These are phyloP conservation scores for Suillus subluteus DNA, from an alignment of 768 basidiomycete genomes.

Conservation along the genomic window DNA sequence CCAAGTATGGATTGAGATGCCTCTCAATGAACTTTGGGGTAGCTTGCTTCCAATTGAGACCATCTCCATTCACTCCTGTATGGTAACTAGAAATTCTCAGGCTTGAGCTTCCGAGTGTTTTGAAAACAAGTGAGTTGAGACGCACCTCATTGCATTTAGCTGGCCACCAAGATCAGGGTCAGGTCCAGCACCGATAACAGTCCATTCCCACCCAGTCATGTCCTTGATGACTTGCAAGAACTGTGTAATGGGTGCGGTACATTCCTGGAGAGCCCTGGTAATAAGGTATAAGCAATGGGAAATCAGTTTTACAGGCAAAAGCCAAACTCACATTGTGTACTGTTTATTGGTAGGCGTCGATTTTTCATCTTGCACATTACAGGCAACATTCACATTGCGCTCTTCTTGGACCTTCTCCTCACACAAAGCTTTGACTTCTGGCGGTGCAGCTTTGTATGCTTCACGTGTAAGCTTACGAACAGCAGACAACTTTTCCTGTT, in stretches of 20 bases:
- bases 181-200: too few relatives aligned
- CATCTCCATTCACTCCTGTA: too few relatives aligned
- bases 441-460: not conserved
- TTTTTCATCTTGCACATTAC: not conserved
- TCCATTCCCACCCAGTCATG: too few relatives aligned
- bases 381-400: not conserved
- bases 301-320: not conserved
- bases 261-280: not conserved
- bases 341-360: not conserved
- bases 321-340: not conserved
- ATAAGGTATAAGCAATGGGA: not conserved
- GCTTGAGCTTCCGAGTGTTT: too few relatives aligned
- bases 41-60: too few relatives aligned
- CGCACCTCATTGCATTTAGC: too few relatives aligned
- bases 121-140: too few relatives aligned
- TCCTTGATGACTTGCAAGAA: conserved; percentile 1
- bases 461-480: not conserved
- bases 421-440: not conserved
- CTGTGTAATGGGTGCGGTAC: not conserved
- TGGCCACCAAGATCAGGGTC: too few relatives aligned
- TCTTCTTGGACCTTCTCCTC: not conserved
- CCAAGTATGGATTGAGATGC: conserved; percentile 1
- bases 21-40: not conserved
- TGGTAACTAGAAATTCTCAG: too few relatives aligned
- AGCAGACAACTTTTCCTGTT: not conserved